Base-by-base conservation (phyloP, 2,329 filamentous ascomycete genomes). In the Penicillium hesseltinei region DNA sequence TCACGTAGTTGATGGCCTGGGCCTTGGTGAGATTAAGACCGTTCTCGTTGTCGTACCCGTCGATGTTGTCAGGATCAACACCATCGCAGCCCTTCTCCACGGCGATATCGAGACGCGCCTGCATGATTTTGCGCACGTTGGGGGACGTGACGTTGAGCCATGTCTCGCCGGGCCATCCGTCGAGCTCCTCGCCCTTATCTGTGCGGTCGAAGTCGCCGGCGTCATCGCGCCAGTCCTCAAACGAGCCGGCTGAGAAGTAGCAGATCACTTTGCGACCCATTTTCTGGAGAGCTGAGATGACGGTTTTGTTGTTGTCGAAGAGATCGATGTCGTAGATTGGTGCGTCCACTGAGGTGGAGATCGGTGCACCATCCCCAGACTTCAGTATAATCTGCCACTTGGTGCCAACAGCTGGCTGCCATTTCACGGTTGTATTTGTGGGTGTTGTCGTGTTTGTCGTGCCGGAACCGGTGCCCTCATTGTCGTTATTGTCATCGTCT, bases 221-320 rank as follows among this genome's bases (percentile, higher is more conserved):
- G 68, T 91, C 88, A 0, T 79, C 73, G 3, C 88, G 80, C 76
- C 81, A 84, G 51, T 84, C 69, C 72, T 91, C 88, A 64, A 82
- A 89, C 8, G 84, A 87, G 1, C 88, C 88, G 0, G 86, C 87
- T 51, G 84, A 88, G 75, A 91, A 91, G 74, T 91, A 91, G 77
- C 88, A 91, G 57, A 91, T 86, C 53, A 90, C 83, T 60, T 82
- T 85, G 67, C 83, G 83, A 9, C 80, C 82, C 29, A 78, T 66
- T 3, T 63, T 61, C 42, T 86, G 81, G 15, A 87, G 74, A 5
- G 71, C 68, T 4, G 71, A 59, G 50, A 87, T 82, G 1, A 74
- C 78, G 7, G 73, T 67, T 15, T 75, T 73, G 6, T 75, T 71
- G 50, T 82, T 83, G 56, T 81, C 76, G 70, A 87, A 85, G 13